Evolutionary conservation across 192 early-diverging fungal genomes (phyloP).

Genomic region (Coemansia sp.): DNA sequence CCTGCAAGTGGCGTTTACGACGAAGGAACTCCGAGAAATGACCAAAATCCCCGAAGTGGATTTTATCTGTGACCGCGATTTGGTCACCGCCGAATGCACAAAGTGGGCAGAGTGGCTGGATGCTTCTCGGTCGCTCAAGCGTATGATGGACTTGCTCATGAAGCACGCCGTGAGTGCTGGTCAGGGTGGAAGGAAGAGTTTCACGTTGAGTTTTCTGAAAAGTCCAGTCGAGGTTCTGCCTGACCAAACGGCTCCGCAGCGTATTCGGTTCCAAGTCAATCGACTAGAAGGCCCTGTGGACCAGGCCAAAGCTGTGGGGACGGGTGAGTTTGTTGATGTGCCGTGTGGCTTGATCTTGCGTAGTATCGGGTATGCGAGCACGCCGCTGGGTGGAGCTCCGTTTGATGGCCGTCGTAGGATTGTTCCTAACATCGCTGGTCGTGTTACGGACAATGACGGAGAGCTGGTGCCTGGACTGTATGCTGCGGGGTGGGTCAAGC

Average conservation of each 20-base stretch:
- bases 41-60: conserved; percentile 65
- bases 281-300: conserved; percentile 65
- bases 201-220: conserved; percentile 71
- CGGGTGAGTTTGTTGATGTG: conserved; percentile 60
- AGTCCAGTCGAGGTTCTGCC: conserved; percentile 66
- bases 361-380: conserved; percentile 87
- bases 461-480: conserved; percentile 72
- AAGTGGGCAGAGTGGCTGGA: conserved; percentile 42
- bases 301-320: conserved; percentile 59
- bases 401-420: conserved; percentile 70
- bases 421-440: conserved; percentile 83
- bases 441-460: conserved; percentile 59
- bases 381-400: conserved; percentile 65
- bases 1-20: conserved; percentile 88
- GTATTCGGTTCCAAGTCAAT: conserved; percentile 64
- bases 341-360: conserved; percentile 71
- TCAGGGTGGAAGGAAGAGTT: conserved; percentile 37
- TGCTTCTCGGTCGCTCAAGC: conserved; percentile 69
- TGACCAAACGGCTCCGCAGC: conserved; percentile 13
- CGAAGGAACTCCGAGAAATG: conserved; percentile 97
- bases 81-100: conserved; percentile 60
- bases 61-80: conserved; percentile 64
- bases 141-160: conserved; percentile 81
- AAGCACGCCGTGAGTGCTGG: conserved; percentile 49
- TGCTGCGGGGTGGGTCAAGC: conserved; percentile 93